Base-by-base conservation (phyloP, 305 asterid species). In the Petunia hybrid region DNA sequence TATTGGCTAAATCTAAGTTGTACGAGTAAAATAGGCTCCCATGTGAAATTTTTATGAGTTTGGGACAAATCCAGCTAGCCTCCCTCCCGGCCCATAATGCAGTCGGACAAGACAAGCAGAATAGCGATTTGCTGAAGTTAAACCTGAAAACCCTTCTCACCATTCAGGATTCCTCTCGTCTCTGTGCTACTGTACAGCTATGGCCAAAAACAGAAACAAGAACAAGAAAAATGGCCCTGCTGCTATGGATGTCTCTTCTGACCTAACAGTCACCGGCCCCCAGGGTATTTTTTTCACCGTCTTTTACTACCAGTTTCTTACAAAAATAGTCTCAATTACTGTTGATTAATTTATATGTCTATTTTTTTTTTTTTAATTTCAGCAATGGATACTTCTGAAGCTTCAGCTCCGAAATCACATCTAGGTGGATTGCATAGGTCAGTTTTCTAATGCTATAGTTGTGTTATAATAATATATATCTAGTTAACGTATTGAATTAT, bases 311-410 rank as follows among this genome's bases (percentile, higher is more conserved):
- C 35, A 0, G 48, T 73, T 2, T 53, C 31, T 2, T 48, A 48
- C 12, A 48, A 31, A 71, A 46, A 46, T 0, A 45, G 45, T 0
- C 8, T 46, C 35, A 48, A 31, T 51, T 73, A 6, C 16, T 53
- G 64, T 74, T 2, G 8, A 53, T 14, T 53, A 1, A 57, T 74
- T 14, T 66, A 62, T 69, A 22, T 63, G 57, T 14, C 0, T 68
- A 36, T 13, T 7, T 43, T 65, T 40, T 48, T 65, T 13, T 7
- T 43, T 65, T 40, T 48, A 68, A 60, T 48, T 77, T 77, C 84
- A 92, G 97, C 89, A 22, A 90, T 92, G 97, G 95, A 89, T 53
- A 87, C 89, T 43, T 85, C 93, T 10, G 95, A 91, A 78, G 83
- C 85, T 31, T 81, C 67, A 36, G 84, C 82, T 82, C 45, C 91